Conservation (phyloP, 495 filamentous ascomycete genomes). For the Penicillium crystallinum region DNA sequence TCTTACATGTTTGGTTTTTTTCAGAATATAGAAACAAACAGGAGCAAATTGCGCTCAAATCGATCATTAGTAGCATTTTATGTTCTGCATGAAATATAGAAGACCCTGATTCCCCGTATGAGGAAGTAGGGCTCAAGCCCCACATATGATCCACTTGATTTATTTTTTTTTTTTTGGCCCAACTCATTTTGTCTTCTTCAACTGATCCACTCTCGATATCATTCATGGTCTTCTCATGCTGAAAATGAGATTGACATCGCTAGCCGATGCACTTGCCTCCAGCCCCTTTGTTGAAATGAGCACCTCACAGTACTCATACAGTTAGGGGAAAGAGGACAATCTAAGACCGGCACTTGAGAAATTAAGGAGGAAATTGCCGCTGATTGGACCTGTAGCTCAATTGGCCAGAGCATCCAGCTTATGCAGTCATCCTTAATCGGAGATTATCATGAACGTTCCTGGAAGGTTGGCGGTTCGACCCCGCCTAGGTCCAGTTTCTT, state of each 20-base stretch:
- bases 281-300: background rate
- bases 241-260: background rate
- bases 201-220: background rate
- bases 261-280: background rate
- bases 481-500: background rate
- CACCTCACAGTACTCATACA: background rate
- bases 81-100: background rate
- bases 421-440: constrained; percentile 1
- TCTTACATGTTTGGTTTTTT: no score
- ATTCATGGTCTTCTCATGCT: background rate
- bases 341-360: background rate
- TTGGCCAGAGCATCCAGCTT: background rate
- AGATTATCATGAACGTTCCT: constrained; percentile 2
- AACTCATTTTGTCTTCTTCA: background rate
- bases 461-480: constrained; percentile 5
- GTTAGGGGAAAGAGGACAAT: background rate
- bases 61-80: background rate
- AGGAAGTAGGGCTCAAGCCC: constrained; percentile 1
- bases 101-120: background rate
- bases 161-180: background rate
- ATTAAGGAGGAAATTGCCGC: background rate
- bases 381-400: constrained; percentile 2
- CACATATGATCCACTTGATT: constrained; percentile 1
- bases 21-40: no score
- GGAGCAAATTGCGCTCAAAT: no score